Base-by-base conservation (phyloP, 805 yeast genomes). In the Myxozyma nipponensis region DNA sequence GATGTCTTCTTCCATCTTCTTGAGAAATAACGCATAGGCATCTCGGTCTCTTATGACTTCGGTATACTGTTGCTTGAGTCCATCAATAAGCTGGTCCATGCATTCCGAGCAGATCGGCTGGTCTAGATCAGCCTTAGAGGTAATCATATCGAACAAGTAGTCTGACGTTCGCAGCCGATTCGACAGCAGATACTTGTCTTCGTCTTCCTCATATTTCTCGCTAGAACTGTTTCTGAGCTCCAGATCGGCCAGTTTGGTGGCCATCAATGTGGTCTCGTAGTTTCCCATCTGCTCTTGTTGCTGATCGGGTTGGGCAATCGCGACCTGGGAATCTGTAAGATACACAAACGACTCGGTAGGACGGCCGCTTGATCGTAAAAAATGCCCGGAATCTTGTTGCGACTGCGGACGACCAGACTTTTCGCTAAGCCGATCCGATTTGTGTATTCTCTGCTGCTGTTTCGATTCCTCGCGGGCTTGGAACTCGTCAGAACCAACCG, bases 71-170 rank as follows among this genome's bases (percentile, higher is more conserved):
- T 71, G 65, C 61, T 82, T 83, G 65, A 88, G 73, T 49, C 82
- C 82, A 7, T 78, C 81, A 9, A 84, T 71, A 23, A 91, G 67
- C 19, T 75, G 65, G 39, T 76, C 79, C 4, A 93, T 84, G 66
- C 98, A 93, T 39, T 90, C 97, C 22, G 75, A 75, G 61, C 98
- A 91, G 15, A 93, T 79, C 0, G 98, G 98, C 62, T 81, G 82
- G 56, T 87, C 95, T 15, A 91, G 75, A 52, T 83, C 88, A 45
- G 83, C 82, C 54, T 84, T 83, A 3, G 77, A 72, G 0, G 93
- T 83, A 4, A 91, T 67, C 1, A 85, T 73, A 55, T 84, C 83
- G 64, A 87, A 89, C 1, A 91, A 76, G 35, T 77, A 78, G 2
- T 79, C 79, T 30, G 88, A 65, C 10, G 40, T 17, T 32, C 28